Percentiles rank a stretch among this genome's conserved stretches.
Evolutionary conservation across 257 asterid species (phyloP).

Genomic region (Mentha longifolia): DNA sequence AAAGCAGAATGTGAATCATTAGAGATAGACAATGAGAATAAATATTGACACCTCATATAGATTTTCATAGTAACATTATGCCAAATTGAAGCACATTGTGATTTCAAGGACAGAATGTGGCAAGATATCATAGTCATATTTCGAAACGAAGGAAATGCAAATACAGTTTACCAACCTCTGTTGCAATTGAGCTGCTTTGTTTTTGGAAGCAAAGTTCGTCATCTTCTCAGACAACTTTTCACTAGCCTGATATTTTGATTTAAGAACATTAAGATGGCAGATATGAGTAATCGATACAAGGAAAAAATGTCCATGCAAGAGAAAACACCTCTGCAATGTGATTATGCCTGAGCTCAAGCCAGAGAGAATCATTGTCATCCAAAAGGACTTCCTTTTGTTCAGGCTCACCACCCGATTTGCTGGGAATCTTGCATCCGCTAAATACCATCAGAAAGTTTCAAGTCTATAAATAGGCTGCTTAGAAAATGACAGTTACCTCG

Average conservation of each 20-base stretch:
- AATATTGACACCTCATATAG: not conserved
- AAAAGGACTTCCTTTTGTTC: slow-evolving; percentile 83
- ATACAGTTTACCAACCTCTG: slow-evolving; percentile 67
- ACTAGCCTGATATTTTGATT: slow-evolving; percentile 70
- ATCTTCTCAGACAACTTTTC: slow-evolving; percentile 84
- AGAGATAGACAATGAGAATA: slow-evolving; percentile 22
- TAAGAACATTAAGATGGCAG: slow-evolving; percentile 32
- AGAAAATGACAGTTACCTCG: slow-evolving; percentile 62
- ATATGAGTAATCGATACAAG: not conserved
- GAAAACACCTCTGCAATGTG: slow-evolving; percentile 89
- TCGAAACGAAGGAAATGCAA: not conserved
- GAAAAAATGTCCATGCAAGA: slow-evolving; percentile 19
- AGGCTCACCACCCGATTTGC: slow-evolving; percentile 85
- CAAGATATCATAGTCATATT: slow-evolving; percentile 14
- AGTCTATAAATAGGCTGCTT: slow-evolving; percentile 25
- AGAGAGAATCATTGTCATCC: slow-evolving; percentile 91
- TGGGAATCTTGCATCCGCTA: slow-evolving; percentile 61
- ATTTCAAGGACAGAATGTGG: not conserved
- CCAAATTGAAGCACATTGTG: not conserved
- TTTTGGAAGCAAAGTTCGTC: slow-evolving; percentile 81
- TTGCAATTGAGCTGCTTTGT: slow-evolving; percentile 97
- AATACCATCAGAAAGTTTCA: slow-evolving; percentile 38
- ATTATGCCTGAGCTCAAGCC: slow-evolving; percentile 93
- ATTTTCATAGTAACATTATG: not conserved
- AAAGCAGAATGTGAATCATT: slow-evolving; percentile 32